Conservation (phyloP, 495 filamentous ascomycete genomes). For the Talaromyces proteolyticus region DNA sequence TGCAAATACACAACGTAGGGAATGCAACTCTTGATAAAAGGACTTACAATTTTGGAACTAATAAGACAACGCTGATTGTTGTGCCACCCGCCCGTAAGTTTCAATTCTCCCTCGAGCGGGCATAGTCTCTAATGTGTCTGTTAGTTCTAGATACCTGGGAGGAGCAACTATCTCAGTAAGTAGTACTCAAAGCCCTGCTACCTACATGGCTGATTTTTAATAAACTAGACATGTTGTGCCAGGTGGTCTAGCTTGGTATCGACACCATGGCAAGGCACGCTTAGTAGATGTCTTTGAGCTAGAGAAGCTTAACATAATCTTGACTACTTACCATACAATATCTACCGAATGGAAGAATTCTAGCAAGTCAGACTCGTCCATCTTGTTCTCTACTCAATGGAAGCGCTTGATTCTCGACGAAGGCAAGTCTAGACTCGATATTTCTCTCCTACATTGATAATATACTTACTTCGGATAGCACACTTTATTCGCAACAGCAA, state of each 20-base stretch:
- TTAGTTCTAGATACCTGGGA: not conserved
- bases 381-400: conserved; percentile 14
- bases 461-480: conserved; percentile 14
- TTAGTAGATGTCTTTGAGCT: not conserved
- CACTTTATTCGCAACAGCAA: conserved; percentile 32
- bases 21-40: not conserved
- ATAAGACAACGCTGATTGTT: conserved; percentile 19
- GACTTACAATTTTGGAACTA: not conserved
- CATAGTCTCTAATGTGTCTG: not conserved
- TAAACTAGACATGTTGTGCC: not conserved
- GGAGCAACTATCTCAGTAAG: not conserved
- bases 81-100: conserved; percentile 26
- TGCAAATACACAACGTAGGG: not conserved
- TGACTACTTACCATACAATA: not conserved
- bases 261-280: not conserved
- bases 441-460: too few species aligned
- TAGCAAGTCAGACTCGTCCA: not conserved
- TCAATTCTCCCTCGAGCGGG: not conserved
- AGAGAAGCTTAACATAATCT: not conserved
- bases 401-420: conserved; percentile 40
- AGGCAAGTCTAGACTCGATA: conserved; percentile 18
- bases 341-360: not conserved
- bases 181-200: not conserved
- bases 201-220: not conserved
- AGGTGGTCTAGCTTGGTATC: not conserved